Evolutionary conservation across 2,329 filamentous ascomycete genomes (phyloP), one percentile per base, ranked within the genome.

Genomic region (Penicillium sp.): DNA sequence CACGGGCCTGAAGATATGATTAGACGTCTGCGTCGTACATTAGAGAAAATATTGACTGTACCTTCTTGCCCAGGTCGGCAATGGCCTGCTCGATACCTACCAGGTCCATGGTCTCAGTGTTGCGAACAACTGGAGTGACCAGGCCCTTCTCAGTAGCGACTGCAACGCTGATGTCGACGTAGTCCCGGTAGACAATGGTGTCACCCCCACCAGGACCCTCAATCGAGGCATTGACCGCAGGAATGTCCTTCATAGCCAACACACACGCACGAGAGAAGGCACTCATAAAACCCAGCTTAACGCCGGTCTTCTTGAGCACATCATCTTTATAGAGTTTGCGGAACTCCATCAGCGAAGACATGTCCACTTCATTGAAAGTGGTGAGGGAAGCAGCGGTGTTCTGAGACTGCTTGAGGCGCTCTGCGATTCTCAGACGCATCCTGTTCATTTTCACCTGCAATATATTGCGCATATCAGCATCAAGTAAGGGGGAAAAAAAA

Each of bases 271-370:
- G 86, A 3, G 91, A 87, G 71, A 98, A 98, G 40, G 91, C 91
- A 66, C 89, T 93, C 91, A 98, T 97, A 76, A 97, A 98, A n/a
- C 93, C 93, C 38, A 98, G 84, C 76, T 97, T 98, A 43, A 97
- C 86, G 30, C 90, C 91, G 7, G 87, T 93, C 76, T 91, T 94
- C 79, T 97, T 95, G 42, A 97, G 75, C 15, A 96, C 75, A 44
- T 95, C 90, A 45, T 97, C 91, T 76, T 97, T 97, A 79, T 97
- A 97, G 32, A 89, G 76, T 70, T 94, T 96, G 57, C 93, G 86
- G 75, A 98, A 91, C 49, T 96, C 88, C 85, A 97, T 95, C 34
- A 98, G 76, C 15, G 86, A 87, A 20, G 91, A 94, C 93, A 98
- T 98, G 68, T 98, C 93, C 47, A 98, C 93, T 71, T 97, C 91